A percentile compares a stretch with the other conserved stretches of the same genome.
These are phyloP conservation scores for Cystofilobasidium bisporidii DNA, from an alignment of 768 basidiomycete species.

Conservation along the genomic window DNA sequence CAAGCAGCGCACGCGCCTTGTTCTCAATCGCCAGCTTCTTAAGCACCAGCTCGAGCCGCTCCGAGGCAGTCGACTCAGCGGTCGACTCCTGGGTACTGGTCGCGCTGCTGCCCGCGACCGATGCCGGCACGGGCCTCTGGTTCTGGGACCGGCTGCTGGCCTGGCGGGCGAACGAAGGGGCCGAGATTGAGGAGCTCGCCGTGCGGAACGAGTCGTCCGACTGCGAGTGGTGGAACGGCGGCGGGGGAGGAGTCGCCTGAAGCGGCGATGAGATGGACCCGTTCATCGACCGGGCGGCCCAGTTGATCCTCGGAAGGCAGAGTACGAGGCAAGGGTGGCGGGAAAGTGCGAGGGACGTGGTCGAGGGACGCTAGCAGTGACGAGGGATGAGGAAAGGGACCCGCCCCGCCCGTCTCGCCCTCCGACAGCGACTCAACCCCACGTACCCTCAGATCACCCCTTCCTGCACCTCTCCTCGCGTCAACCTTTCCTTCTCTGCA, in stretches of 20 bases:
- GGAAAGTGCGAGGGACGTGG: no score
- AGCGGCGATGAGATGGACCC: background rate
- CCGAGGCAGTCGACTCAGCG: background rate
- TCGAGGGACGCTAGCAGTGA: no score
- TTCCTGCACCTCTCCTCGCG: no score
- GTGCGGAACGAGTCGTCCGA: slow-evolving; percentile 15
- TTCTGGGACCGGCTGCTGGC: background rate
- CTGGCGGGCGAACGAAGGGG: background rate
- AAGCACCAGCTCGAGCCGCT: slow-evolving; percentile 58
- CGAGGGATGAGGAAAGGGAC: no score
- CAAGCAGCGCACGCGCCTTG: slow-evolving; percentile 6
- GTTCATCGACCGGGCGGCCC: background rate
- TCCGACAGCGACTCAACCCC: no score
- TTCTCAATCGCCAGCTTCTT: slow-evolving; percentile 58
- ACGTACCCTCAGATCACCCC: no score
- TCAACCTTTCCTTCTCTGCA: no score
- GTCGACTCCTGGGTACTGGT: background rate
- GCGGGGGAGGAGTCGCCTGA: background rate
- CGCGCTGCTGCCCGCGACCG: background rate
- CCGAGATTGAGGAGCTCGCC: slow-evolving; percentile 1
- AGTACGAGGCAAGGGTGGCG: background rate
- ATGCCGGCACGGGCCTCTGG: background rate
- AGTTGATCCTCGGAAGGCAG: background rate
- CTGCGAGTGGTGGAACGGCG: slow-evolving; percentile 1
- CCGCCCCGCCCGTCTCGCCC: no score